Evolutionary conservation across 768 basidiomycete genomes (phyloP).

Genomic region (Peribolospora kevripleyi): DNA sequence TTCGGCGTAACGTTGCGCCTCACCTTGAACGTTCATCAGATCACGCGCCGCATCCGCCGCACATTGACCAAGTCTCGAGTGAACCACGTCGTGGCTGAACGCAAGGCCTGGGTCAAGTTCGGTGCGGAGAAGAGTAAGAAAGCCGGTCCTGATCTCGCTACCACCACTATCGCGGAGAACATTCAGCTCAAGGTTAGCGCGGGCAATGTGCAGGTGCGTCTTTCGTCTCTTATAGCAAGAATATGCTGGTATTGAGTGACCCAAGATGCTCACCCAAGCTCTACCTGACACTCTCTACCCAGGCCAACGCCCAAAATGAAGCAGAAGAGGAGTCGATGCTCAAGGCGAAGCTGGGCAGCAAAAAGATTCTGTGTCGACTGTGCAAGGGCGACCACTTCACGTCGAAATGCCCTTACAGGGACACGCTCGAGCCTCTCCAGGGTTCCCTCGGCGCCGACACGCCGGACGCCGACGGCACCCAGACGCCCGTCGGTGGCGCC

Average conservation of each 20-base stretch:
- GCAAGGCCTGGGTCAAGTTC: slow-evolving; percentile 75
- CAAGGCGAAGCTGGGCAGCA: slow-evolving; percentile 31
- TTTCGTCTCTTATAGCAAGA: neutral
- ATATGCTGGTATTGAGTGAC: no score
- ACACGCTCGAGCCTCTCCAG: slow-evolving; percentile 49
- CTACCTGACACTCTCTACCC: no score
- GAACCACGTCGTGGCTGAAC: slow-evolving; percentile 79
- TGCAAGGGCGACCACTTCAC: slow-evolving; percentile 97
- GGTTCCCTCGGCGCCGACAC: slow-evolving; percentile 21
- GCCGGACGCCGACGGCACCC: neutral
- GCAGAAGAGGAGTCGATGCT: slow-evolving; percentile 11
- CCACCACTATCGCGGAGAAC: slow-evolving; percentile 57
- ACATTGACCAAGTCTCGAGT: slow-evolving; percentile 73
- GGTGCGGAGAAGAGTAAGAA: slow-evolving; percentile 70
- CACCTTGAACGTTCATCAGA: slow-evolving; percentile 23
- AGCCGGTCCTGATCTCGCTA: slow-evolving; percentile 72
- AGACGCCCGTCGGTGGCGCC: neutral
- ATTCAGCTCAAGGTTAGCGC: slow-evolving; percentile 37
- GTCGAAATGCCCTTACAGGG: slow-evolving; percentile 94
- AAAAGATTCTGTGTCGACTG: slow-evolving; percentile 72
- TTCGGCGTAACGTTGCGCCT: no score
- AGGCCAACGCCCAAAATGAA: slow-evolving; percentile 8
- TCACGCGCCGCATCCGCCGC: slow-evolving; percentile 63
- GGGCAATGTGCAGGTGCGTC: slow-evolving; percentile 32
- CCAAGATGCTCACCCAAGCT: no score